Conservation (phyloP, 2,329 filamentous ascomycete species). For the Aspergillus tubingensis region DNA sequence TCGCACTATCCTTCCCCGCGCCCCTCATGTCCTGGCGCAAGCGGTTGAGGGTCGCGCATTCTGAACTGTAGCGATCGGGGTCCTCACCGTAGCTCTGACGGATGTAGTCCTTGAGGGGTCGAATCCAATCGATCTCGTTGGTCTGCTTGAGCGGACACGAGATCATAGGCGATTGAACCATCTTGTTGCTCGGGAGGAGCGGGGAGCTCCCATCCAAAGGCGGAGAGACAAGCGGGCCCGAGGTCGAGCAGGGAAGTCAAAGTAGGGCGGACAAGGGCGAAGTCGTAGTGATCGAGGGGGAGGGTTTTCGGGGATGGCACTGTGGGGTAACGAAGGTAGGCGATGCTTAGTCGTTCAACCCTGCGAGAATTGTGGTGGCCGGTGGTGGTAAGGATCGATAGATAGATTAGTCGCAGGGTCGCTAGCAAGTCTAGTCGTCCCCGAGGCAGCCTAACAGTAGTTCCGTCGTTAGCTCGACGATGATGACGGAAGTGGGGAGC, state of each 20-base stretch:
- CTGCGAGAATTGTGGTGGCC: slow-evolving; percentile 1
- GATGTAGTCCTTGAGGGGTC: slow-evolving; percentile 90
- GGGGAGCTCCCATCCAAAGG: slow-evolving; percentile 37
- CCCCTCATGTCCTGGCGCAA: slow-evolving; percentile 98
- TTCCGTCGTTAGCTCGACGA: slow-evolving; percentile 4
- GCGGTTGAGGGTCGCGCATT: slow-evolving; percentile 91
- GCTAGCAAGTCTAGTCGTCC: slow-evolving; percentile 1
- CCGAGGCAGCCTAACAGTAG: slow-evolving; percentile 2
- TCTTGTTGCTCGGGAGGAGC: slow-evolving; percentile 47
- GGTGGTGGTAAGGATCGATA: slow-evolving; percentile 1
- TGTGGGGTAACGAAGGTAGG: neutral
- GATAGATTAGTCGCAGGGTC: slow-evolving; percentile 1
- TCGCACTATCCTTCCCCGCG: slow-evolving; percentile 92
- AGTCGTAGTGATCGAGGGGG: neutral
- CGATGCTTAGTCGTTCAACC: slow-evolving; percentile 2
- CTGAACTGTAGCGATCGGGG: slow-evolving; percentile 91
- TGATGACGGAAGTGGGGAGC: slow-evolving; percentile 4
- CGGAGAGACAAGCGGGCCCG: slow-evolving; percentile 8
- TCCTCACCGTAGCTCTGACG: slow-evolving; percentile 93
- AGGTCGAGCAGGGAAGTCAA: neutral
- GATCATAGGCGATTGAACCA: slow-evolving; percentile 92
- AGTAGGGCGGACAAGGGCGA: slow-evolving; percentile 2
- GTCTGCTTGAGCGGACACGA: slow-evolving; percentile 89
- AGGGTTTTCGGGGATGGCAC: neutral
- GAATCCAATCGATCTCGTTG: slow-evolving; percentile 97